Percentiles rank a stretch among this genome's conserved stretches.
Conservation (phyloP, 352 stramenopile genomes). For the Globisporangium splendens region DNA sequence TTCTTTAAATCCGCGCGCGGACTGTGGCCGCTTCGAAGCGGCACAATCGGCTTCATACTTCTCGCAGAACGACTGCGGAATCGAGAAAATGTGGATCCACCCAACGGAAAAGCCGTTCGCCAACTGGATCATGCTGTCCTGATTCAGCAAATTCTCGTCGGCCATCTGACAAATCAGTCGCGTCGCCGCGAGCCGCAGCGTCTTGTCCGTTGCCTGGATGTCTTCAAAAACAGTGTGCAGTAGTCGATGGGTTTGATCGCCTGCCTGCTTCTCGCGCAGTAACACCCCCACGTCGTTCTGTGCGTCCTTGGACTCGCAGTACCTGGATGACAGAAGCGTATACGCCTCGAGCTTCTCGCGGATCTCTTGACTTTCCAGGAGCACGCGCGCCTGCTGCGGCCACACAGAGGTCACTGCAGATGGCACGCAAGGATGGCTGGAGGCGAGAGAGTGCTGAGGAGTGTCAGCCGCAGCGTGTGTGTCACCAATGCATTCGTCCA, state of each 20-base stretch:
- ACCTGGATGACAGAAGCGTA: conserved; percentile 24
- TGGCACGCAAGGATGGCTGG: no score
- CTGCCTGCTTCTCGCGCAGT: conserved; percentile 21
- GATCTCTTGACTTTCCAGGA: conserved; percentile 22
- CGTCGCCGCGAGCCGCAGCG: conserved; percentile 37
- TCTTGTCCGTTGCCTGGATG: conserved; percentile 32
- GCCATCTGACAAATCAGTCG: conserved; percentile 46
- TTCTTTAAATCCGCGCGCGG: conserved; percentile 11
- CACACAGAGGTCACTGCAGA: conserved; percentile 11
- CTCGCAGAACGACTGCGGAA: conserved; percentile 26
- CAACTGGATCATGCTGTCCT: conserved; percentile 27
- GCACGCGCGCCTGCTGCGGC: conserved; percentile 5
- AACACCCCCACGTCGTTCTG: conserved; percentile 42
- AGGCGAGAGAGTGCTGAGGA: no score
- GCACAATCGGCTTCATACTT: conserved; percentile 17
- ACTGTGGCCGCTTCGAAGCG: neutral
- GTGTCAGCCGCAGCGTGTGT: no score
- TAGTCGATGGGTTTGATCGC: conserved; percentile 1
- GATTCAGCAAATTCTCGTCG: conserved; percentile 46
- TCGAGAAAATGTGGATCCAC: conserved; percentile 53
- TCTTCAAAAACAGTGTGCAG: conserved; percentile 30
- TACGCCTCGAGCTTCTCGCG: conserved; percentile 33
- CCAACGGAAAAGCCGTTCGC: conserved; percentile 34
- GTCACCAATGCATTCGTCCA: no score
- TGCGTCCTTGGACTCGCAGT: conserved; percentile 31